phyloP scores from a whole-genome alignment of 345 rosid genomes.

The Eutrema heterophyllum region DNA sequence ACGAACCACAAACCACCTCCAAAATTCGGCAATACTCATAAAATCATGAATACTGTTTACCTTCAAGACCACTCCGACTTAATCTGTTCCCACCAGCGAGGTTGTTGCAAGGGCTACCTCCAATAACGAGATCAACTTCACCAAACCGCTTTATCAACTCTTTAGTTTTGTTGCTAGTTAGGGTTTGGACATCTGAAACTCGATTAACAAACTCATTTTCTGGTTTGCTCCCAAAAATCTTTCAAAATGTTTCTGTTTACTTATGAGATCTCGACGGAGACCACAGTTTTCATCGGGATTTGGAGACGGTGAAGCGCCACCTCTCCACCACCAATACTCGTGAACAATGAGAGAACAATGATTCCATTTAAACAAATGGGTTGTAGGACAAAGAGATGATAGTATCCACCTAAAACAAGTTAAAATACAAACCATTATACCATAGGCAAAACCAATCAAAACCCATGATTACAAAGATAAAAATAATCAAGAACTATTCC shows the following conservation, averaged over 20 bases:
- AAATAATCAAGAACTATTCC: background rate
- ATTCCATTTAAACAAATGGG: slow-evolving; percentile 58
- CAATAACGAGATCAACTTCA: slow-evolving; percentile 79
- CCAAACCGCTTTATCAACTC: slow-evolving; percentile 48
- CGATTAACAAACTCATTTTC: slow-evolving; percentile 53
- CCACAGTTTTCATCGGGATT: slow-evolving; percentile 60
- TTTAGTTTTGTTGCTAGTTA: slow-evolving; percentile 43
- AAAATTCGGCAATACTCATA: slow-evolving; percentile 66
- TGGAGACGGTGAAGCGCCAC: slow-evolving; percentile 82
- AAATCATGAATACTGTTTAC: slow-evolving; percentile 71
- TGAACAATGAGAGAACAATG: slow-evolving; percentile 74
- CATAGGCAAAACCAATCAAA: background rate
- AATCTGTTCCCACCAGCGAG: slow-evolving; percentile 82
- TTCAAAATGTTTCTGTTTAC: slow-evolving; percentile 54
- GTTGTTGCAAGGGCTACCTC: slow-evolving; percentile 95
- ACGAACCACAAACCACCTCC: too few relatives aligned
- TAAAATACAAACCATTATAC: background rate
- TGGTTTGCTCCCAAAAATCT: slow-evolving; percentile 97
- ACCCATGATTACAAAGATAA: too few relatives aligned
- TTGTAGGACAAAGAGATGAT: slow-evolving; percentile 66
- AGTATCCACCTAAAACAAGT: slow-evolving; percentile 66
- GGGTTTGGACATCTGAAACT: slow-evolving; percentile 49
- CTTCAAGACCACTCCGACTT: slow-evolving; percentile 74
- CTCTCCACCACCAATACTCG: slow-evolving; percentile 95
- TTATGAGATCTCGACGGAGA: slow-evolving; percentile 66